Conservation (phyloP, 2,329 filamentous ascomycete species). For the Beauveria bassiana region DNA sequence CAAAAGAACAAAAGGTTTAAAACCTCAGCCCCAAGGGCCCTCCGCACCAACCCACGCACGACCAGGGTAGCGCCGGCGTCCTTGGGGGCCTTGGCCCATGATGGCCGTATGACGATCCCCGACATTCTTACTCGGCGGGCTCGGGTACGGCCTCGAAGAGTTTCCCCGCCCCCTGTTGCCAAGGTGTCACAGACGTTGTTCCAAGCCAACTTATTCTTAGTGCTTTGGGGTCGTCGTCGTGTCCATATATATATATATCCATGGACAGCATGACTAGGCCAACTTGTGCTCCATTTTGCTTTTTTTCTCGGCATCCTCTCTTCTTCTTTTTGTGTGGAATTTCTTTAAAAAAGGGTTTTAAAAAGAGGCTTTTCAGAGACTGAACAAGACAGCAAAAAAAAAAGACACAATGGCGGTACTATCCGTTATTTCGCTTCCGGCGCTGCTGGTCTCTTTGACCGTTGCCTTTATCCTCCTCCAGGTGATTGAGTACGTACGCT, state of each 20-base stretch:
- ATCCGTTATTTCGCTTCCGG: background rate
- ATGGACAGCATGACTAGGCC: background rate
- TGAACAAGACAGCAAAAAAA: too few species aligned
- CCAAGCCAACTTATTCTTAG: background rate
- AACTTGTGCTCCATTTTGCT: background rate
- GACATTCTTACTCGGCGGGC: background rate
- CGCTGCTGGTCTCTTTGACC: slow-evolving; percentile 1
- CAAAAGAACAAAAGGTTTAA: background rate
- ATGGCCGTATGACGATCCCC: background rate
- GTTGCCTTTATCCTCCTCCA: background rate
- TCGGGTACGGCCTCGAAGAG: background rate
- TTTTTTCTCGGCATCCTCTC: background rate
- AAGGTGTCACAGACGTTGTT: background rate
- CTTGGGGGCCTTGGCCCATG: background rate
- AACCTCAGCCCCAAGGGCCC: background rate
- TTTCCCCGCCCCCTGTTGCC: slow-evolving; percentile 3
- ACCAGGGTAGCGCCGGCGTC: too few species aligned
- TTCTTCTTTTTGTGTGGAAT: background rate
- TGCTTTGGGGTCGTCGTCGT: background rate
- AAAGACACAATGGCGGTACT: background rate
- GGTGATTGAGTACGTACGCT: background rate
- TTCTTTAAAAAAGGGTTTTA: too few species aligned
- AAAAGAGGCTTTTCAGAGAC: background rate
- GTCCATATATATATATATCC: background rate
- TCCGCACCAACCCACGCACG: background rate